phyloP scores from a whole-genome alignment of 1,139 yeast genomes.

The Komagataea norvegica region DNA sequence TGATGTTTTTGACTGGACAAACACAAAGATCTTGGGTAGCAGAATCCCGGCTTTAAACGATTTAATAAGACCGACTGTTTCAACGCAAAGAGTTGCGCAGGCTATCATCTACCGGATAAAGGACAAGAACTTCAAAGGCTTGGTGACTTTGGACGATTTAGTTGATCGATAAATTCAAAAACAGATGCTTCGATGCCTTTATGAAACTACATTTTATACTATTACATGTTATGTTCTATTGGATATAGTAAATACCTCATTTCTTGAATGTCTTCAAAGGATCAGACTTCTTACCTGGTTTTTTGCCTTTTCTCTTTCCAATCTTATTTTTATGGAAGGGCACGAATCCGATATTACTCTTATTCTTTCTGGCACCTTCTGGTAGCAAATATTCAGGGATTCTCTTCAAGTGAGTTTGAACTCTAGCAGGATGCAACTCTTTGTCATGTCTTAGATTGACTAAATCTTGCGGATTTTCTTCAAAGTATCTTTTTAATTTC shows the following conservation, averaged over 20 bases:
- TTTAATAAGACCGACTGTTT: constrained; percentile 56
- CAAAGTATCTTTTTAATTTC: constrained; percentile 88
- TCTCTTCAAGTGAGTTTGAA: constrained; percentile 81
- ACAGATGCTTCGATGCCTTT: background rate
- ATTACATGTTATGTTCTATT: background rate
- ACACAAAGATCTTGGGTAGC: constrained; percentile 34
- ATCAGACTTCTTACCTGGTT: constrained; percentile 47
- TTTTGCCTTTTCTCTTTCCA: constrained; percentile 40
- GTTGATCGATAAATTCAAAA: constrained; percentile 10
- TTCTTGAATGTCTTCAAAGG: constrained; percentile 61
- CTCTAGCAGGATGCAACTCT: constrained; percentile 77
- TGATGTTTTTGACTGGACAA: constrained; percentile 40
- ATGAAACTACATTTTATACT: too few species aligned
- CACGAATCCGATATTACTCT: constrained; percentile 64
- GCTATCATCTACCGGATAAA: constrained; percentile 52
- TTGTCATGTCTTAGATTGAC: constrained; percentile 86
- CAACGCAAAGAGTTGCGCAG: constrained; percentile 65
- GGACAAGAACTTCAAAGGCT: constrained; percentile 48
- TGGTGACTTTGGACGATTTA: constrained; percentile 54
- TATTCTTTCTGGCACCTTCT: constrained; percentile 60
- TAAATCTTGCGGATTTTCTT: constrained; percentile 96
- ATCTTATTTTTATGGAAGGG: constrained; percentile 63
- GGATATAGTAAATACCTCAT: constrained; percentile 4
- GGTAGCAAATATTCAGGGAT: constrained; percentile 92
- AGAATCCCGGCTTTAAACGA: constrained; percentile 37